Conservation (phyloP, 1,139 yeast genomes). For the Starmera stellimalicola region DNA sequence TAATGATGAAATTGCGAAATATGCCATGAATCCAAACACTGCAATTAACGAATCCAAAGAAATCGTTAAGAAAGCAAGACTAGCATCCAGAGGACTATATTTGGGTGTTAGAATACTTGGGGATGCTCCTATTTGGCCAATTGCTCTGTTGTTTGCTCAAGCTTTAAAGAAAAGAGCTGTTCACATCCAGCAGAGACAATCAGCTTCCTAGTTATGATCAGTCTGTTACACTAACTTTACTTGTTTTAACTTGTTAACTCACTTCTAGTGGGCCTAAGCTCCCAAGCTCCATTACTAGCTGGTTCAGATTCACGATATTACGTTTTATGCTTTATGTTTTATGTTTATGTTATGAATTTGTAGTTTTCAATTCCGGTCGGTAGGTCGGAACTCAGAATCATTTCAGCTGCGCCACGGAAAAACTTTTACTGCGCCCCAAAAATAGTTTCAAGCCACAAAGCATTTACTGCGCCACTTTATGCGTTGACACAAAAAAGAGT, state of each 20-base stretch:
- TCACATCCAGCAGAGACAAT: constrained; percentile 15
- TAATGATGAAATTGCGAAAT: constrained; percentile 33
- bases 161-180: constrained; percentile 63
- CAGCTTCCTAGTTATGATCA: not conserved
- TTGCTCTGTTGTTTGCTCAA: constrained; percentile 66
- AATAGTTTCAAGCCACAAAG: no score
- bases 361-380: not conserved
- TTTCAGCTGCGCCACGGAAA: no score
- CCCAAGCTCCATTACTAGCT: no score
- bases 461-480: no score
- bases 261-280: no score
- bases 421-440: no score
- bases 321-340: not conserved
- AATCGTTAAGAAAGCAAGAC: constrained; percentile 35
- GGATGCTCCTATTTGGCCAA: constrained; percentile 80
- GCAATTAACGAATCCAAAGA: constrained; percentile 31
- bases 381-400: no score
- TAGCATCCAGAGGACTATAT: constrained; percentile 49
- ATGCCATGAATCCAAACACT: constrained; percentile 32
- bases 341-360: not conserved
- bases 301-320: not conserved
- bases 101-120: constrained; percentile 66
- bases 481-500: no score
- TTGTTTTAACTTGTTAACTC: no score
- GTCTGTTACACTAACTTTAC: no score